Base-by-base conservation (phyloP, 140 eudicot species). In the Senecio squalidus region DNA sequence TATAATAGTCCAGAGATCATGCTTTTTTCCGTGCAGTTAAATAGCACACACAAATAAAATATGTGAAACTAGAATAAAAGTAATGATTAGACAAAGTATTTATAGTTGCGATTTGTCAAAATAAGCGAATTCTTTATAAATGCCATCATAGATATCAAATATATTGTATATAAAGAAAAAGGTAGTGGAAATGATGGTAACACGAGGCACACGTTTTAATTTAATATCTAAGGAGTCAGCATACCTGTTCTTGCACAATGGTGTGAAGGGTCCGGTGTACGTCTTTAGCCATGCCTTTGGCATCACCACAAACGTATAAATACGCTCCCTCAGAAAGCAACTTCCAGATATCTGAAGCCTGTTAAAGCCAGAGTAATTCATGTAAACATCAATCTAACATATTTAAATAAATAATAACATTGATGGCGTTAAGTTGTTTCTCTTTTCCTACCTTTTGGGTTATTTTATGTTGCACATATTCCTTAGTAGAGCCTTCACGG, bases 401-500 rank as follows among this genome's bases (percentile, higher is more conserved):
- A 43, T 43, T 60, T 41, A 21, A 47, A 48, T 26, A 45, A 39
- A 29, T 20, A 4, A 49, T 27, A 17, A 8, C 2, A 17, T 34
- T 17, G 8, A 31, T 17, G 39, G 38, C 39, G 0, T 9, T 62
- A 1, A 1, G 17, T 49, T 51, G 1, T 30, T 13, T n/a, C 6
- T 28, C 10, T 36, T 52, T 14, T 23, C 71, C 25, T 79, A 93
- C 99, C 83, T 69, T 93, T 59, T 93, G 78, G 29, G 66, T 51
- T 88, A 93, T 78, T 67, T 93, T 93, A 73, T 93, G 99, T 70
- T 93, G 99, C 28, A 93, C 99, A 10, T 93, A 93, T 76, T 93
- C 94, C 73, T 93, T 93, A 13, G 85, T 60, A 7, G 85, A 72
- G 9, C 96, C 99, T 68, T 93, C 96, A 21, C 99, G 95, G 10